A percentile compares a stretch with the other conserved stretches of the same genome.
Evolutionary conservation across 139 green algal species (phyloP).

Genomic region (Medakamo hakoo): DNA sequence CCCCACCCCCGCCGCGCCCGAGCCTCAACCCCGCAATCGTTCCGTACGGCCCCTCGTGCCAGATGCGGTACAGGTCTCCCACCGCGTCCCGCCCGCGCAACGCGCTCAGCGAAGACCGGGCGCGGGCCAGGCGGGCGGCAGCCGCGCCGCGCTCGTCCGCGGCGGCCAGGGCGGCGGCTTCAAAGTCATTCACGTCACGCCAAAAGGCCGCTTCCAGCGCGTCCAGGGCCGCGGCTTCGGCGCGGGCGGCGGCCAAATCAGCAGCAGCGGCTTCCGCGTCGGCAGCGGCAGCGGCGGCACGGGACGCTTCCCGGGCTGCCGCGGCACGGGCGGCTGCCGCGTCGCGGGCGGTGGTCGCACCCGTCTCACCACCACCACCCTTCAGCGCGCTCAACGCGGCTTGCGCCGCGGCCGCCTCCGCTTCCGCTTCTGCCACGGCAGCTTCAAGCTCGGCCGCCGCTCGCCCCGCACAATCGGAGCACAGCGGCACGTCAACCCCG

Average conservation of each 20-base stretch:
- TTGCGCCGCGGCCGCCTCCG: background rate
- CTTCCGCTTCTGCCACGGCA: background rate
- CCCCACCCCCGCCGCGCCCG: too few relatives aligned
- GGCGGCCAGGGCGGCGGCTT: too few relatives aligned
- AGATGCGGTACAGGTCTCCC: background rate
- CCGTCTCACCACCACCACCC: background rate
- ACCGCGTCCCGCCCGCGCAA: background rate
- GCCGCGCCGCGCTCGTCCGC: background rate
- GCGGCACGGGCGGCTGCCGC: too few relatives aligned
- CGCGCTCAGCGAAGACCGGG: background rate
- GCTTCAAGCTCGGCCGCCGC: background rate
- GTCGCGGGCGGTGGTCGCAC: too few relatives aligned
- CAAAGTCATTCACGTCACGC: background rate
- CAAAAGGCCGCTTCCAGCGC: background rate
- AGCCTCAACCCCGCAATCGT: background rate
- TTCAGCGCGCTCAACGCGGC: background rate
- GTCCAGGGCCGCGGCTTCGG: background rate
- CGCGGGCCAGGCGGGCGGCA: too few relatives aligned
- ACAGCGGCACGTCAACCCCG: background rate
- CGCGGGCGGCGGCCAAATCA: background rate
- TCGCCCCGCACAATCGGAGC: background rate
- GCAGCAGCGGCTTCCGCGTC: too few relatives aligned
- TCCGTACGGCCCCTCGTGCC: background rate
- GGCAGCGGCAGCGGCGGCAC: too few relatives aligned
- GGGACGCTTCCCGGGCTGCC: too few relatives aligned